Percentiles rank a stretch among this genome's conserved stretches.
Evolutionary conservation across 257 asterid species (phyloP).

Genomic region (Solanum infundibuliforme): DNA sequence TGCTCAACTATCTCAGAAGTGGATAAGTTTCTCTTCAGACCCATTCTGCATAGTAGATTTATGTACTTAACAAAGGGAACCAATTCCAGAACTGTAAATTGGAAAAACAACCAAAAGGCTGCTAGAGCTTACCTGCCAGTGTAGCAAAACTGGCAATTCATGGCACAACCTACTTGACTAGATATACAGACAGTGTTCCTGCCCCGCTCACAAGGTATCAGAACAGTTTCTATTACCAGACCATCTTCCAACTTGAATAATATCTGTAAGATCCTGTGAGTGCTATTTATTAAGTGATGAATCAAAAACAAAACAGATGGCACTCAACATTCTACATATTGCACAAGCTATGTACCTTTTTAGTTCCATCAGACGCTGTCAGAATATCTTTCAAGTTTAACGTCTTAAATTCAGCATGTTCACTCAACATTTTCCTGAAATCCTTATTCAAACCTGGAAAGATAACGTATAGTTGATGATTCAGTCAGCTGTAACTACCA

Average conservation of each 20-base stretch:
- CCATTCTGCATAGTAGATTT: constrained; percentile 66
- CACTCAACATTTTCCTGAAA: constrained; percentile 63
- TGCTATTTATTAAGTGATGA: constrained; percentile 47
- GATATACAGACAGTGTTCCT: constrained; percentile 95
- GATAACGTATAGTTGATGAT: not conserved
- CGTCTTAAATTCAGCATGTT: constrained; percentile 59
- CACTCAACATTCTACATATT: not conserved
- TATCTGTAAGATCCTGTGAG: constrained; percentile 84
- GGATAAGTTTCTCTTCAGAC: constrained; percentile 68
- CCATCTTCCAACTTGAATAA: constrained; percentile 81
- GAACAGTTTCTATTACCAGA: constrained; percentile 82
- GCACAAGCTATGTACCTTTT: constrained; percentile 46
- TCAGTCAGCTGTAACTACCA: not conserved
- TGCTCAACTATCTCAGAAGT: constrained; percentile 98
- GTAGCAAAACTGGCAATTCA: constrained; percentile 99
- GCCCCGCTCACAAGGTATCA: constrained; percentile 81
- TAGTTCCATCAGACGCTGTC: constrained; percentile 90
- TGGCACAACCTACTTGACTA: constrained; percentile 96
- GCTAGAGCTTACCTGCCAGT: constrained; percentile 66
- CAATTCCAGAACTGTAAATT: not conserved
- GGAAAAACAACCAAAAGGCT: not conserved
- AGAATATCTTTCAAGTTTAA: constrained; percentile 52
- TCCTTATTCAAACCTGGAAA: constrained; percentile 80
- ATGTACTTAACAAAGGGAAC: not conserved
- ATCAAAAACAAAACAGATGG: constrained; percentile 18